Percentiles rank a stretch among this genome's conserved stretches.
phyloP scores from a whole-genome alignment of 2,329 filamentous ascomycete species.

The Lasiodiplodia sp. region DNA sequence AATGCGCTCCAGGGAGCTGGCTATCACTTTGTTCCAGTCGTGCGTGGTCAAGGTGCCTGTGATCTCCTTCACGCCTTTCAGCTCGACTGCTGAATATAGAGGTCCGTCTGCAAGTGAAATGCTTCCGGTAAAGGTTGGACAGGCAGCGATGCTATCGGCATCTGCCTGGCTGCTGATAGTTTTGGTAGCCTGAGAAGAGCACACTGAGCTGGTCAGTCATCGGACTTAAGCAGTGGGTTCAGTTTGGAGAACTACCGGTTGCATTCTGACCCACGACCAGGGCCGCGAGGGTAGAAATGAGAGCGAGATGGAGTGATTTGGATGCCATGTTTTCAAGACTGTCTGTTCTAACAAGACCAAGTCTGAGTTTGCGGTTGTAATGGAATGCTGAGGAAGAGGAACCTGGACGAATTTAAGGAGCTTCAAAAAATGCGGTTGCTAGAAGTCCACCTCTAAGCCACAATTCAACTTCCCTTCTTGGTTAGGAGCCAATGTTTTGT shows the following conservation, averaged over 20 bases:
- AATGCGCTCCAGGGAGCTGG: neutral
- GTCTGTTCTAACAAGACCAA: neutral
- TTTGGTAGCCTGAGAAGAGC: neutral
- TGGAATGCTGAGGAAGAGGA: neutral
- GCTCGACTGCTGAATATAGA: neutral
- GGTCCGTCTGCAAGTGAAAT: neutral
- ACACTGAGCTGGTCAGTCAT: neutral
- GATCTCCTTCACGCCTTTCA: neutral
- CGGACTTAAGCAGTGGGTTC: neutral
- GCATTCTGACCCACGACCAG: neutral
- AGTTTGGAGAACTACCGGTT: neutral
- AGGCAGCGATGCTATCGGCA: neutral
- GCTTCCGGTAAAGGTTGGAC: slow-evolving; percentile 8
- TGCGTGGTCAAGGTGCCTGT: neutral
- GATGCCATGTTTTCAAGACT: neutral
- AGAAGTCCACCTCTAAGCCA: neutral
- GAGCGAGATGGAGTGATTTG: neutral
- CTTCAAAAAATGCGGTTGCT: too few species aligned
- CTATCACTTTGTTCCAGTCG: neutral
- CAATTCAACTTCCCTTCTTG: neutral
- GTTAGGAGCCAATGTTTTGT: neutral
- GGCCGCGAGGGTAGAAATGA: neutral
- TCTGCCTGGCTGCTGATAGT: slow-evolving; percentile 4
- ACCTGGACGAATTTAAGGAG: neutral
- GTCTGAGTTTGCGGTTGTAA: neutral